These are phyloP conservation scores for Gillenia trifoliata DNA, from an alignment of 306 rosid species.

Conservation along the genomic window DNA sequence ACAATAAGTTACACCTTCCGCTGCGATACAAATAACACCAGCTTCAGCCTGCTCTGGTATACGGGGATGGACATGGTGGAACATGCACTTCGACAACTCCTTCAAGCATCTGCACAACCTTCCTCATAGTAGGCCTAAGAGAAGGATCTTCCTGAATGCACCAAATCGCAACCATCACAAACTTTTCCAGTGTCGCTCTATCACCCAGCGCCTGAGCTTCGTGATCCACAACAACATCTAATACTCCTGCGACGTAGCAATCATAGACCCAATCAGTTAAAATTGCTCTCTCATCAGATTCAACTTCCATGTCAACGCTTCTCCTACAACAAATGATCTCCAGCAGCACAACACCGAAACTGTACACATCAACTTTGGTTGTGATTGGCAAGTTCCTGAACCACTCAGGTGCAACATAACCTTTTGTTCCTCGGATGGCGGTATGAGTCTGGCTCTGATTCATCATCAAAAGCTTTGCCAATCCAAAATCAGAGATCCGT, in stretches of 20 bases:
- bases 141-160: constrained; percentile 29
- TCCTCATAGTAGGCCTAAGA: constrained; percentile 30
- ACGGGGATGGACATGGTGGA: constrained; percentile 34
- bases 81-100: constrained; percentile 22
- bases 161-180: constrained; percentile 24
- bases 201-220: constrained; percentile 15
- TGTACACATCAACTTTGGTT: constrained; percentile 36
- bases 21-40: background rate
- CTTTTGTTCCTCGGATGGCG: constrained; percentile 40
- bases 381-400: constrained; percentile 28
- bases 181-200: constrained; percentile 1
- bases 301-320: constrained; percentile 1
- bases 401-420: constrained; percentile 52
- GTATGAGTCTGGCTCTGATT: constrained; percentile 36
- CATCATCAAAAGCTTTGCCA: constrained; percentile 37
- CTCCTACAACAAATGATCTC: constrained; percentile 38
- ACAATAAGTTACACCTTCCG: background rate
- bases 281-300: background rate
- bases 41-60: background rate
- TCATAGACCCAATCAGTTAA: constrained; percentile 22
- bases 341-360: constrained; percentile 29
- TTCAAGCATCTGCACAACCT: constrained; percentile 37
- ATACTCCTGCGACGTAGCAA: background rate
- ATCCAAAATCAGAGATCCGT: constrained; percentile 35
- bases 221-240: background rate